Percentiles rank a stretch among this genome's conserved stretches.
Conservation (phyloP, 495 filamentous ascomycete genomes). For the Penicillium steckii region DNA sequence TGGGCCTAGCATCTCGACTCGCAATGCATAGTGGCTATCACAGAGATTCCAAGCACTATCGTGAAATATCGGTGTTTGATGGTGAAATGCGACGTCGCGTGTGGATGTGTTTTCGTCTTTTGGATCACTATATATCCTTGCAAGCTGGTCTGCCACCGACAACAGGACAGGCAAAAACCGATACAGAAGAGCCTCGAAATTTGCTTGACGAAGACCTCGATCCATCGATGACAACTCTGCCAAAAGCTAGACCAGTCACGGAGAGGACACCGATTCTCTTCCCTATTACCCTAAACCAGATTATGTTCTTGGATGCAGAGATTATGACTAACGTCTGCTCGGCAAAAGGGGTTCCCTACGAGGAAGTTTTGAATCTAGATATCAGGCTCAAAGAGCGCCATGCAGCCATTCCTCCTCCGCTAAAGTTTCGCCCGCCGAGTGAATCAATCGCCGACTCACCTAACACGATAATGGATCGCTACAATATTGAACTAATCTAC, state of each 20-base stretch:
- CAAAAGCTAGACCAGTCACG: slow-evolving; percentile 19
- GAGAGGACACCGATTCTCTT: slow-evolving; percentile 30
- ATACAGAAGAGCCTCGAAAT: slow-evolving; percentile 32
- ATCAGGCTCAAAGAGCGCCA: slow-evolving; percentile 61
- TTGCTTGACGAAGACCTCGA: slow-evolving; percentile 35
- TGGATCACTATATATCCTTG: slow-evolving; percentile 32
- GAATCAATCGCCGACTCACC: slow-evolving; percentile 70
- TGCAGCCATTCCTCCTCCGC: slow-evolving; percentile 62
- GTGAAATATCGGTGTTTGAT: slow-evolving; percentile 25
- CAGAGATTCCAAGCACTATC: slow-evolving; percentile 28
- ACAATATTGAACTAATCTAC: slow-evolving; percentile 72
- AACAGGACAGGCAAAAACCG: slow-evolving; percentile 24
- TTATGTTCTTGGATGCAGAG: slow-evolving; percentile 32
- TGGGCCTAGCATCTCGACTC: slow-evolving; percentile 23
- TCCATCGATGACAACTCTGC: slow-evolving; percentile 22
- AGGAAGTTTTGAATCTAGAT: slow-evolving; percentile 73
- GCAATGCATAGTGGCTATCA: slow-evolving; percentile 36
- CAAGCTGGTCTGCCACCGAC: slow-evolving; percentile 37
- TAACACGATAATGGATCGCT: slow-evolving; percentile 75
- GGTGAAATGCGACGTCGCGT: slow-evolving; percentile 37
- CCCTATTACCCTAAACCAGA: slow-evolving; percentile 27
- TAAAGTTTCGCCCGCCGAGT: slow-evolving; percentile 64
- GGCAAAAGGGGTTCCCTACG: slow-evolving; percentile 53
- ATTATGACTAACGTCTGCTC: slow-evolving; percentile 37
- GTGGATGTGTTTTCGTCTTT: slow-evolving; percentile 25